These are phyloP conservation scores for Leersia perrieri DNA, from an alignment of 176 grass and related monocot genomes.

Conservation along the genomic window DNA sequence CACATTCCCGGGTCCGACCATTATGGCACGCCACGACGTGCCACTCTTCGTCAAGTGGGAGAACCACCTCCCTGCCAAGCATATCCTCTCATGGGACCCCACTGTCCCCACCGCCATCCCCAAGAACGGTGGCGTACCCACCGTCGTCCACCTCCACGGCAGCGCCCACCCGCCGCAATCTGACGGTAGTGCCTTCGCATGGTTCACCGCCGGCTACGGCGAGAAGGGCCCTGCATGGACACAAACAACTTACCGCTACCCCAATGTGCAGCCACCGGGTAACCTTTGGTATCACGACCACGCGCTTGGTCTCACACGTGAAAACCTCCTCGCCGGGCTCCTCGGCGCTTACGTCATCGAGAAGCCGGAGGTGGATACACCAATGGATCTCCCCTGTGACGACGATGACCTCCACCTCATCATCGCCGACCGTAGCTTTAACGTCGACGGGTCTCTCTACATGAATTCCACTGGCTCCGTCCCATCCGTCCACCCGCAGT, in stretches of 20 bases:
- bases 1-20: constrained; percentile 44
- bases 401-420: constrained; percentile 36
- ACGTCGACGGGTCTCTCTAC: constrained; percentile 43
- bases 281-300: background rate
- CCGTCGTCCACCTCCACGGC: background rate
- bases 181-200: background rate
- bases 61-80: background rate
- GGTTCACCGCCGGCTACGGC: background rate
- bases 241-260: background rate
- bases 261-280: background rate
- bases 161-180: background rate
- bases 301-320: constrained; percentile 56
- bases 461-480: constrained; percentile 58
- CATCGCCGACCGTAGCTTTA: constrained; percentile 47
- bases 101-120: background rate
- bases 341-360: constrained; percentile 11
- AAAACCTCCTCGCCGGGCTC: background rate
- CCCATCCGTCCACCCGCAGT: constrained; percentile 48
- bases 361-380: constrained; percentile 11
- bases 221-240: background rate
- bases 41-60: background rate
- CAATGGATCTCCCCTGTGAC: constrained; percentile 41
- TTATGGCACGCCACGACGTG: constrained; percentile 18
- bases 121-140: background rate
- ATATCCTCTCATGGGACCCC: background rate